Evolutionary conservation across 306 rosid genomes (phyloP), one percentile per base, ranked within the genome.

Genomic region (Myrica gale): DNA sequence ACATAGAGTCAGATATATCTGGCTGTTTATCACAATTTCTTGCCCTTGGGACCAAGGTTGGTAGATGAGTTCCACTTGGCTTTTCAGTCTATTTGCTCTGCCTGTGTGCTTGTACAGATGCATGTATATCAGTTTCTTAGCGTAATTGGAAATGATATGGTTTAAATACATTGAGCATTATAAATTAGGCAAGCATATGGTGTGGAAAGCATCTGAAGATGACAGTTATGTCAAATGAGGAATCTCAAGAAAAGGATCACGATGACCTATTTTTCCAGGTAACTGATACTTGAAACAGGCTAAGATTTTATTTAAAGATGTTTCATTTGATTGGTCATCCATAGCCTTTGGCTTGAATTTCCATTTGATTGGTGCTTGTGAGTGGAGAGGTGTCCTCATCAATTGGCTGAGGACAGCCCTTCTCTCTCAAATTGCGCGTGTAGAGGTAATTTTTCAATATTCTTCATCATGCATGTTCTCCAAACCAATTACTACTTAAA

Each of bases 211-310:
- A 94, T 87, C 76, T 91, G 75, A 85, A 89, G 82, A 90, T 92
- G 98, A 87, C 90, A 62, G 90, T 94, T 56, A 82, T 94, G 92
- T 89, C 95, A 7, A 78, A 86, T 23, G 88, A 84, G 90, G 98
- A 85, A 16, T 94, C 96, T 75, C 89, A 90, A 79, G 98, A 90
- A 68, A 95, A 90, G 41, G 97, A 92, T 79, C 98, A 94, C 60
- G 60, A 73, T 74, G 73, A 80, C 68, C 74, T 82, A 65, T 94
- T 94, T 87, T 92, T 86, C 83, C 88, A 87, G 97, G 98, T 94
- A 83, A 68, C 65, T 63, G 66, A 62, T 81, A 7, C 74, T 69
- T 77, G 66, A 58, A 41, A 54, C n/a, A 16, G 43, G 43, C 42
- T 53, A 62, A 79, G 50, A 42, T 76, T 50, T 8, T 32, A 55